Percentiles rank a stretch among this genome's conserved stretches.
These are phyloP conservation scores for Coniochaeta hoffmannii DNA, from an alignment of 2,329 filamentous ascomycete genomes.

Conservation along the genomic window DNA sequence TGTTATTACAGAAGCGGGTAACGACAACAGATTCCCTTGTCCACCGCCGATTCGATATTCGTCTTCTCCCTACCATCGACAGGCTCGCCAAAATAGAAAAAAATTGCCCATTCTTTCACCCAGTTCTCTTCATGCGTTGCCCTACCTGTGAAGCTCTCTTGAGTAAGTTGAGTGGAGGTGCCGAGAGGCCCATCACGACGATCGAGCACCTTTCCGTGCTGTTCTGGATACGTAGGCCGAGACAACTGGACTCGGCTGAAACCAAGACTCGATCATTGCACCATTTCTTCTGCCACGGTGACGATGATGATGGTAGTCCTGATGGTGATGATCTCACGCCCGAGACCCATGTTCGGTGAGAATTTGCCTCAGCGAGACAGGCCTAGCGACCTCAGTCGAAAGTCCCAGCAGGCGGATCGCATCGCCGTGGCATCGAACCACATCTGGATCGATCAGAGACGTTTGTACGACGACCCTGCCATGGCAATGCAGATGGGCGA, in stretches of 20 bases:
- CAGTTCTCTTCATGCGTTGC: neutral
- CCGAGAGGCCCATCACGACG: neutral
- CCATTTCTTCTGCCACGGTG: neutral
- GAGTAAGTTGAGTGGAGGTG: neutral
- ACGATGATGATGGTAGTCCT: neutral
- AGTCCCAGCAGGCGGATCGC: conserved; percentile 21
- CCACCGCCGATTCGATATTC: too few relatives aligned
- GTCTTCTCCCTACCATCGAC: too few relatives aligned
- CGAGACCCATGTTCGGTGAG: conserved; percentile 16
- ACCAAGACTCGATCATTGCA: neutral
- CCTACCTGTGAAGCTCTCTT: neutral
- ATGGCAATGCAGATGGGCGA: conserved; percentile 12
- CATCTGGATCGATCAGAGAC: conserved; percentile 14
- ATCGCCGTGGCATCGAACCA: conserved; percentile 21
- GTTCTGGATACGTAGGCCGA: neutral
- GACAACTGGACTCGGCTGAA: neutral
- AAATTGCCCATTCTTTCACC: too few relatives aligned
- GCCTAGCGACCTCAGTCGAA: conserved; percentile 19
- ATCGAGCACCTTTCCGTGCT: neutral
- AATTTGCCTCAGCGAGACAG: conserved; percentile 25
- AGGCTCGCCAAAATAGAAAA: too few relatives aligned
- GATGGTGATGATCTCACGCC: conserved; percentile 8
- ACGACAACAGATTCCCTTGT: too few relatives aligned
- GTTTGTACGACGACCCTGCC: conserved; percentile 11
- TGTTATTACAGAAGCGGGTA: too few relatives aligned